phyloP scores from a whole-genome alignment of 2,329 filamentous ascomycete species.

The Cordyceps cicadae region DNA sequence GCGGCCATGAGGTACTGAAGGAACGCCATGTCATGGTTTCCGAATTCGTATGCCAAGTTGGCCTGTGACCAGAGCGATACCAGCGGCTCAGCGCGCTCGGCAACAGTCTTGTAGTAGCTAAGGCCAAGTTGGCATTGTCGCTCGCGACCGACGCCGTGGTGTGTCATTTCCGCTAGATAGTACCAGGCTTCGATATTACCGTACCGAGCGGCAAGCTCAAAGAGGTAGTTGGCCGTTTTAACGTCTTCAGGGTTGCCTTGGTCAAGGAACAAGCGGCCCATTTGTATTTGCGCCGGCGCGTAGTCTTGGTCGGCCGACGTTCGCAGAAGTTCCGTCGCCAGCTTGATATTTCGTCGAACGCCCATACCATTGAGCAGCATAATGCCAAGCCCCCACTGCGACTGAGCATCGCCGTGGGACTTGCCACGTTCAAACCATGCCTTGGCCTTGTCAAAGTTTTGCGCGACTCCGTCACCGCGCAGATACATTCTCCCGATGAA shows the following conservation, averaged over 20 bases:
- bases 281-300: constrained; percentile 69
- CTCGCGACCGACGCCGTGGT: constrained; percentile 72
- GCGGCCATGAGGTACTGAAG: constrained; percentile 79
- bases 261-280: constrained; percentile 78
- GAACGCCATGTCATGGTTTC: constrained; percentile 71
- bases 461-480: constrained; percentile 73
- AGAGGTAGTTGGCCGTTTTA: constrained; percentile 72
- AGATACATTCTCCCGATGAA: constrained; percentile 86
- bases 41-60: constrained; percentile 70
- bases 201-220: constrained; percentile 75
- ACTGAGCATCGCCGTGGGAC: constrained; percentile 67
- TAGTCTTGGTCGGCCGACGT: constrained; percentile 75
- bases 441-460: constrained; percentile 67
- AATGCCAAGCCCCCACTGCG: constrained; percentile 74
- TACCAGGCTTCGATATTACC: constrained; percentile 85
- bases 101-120: constrained; percentile 73
- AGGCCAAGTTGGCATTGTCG: constrained; percentile 69
- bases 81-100: constrained; percentile 62
- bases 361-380: constrained; percentile 77
- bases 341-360: constrained; percentile 57
- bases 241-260: constrained; percentile 65
- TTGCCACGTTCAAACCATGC: constrained; percentile 80
- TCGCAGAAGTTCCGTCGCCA: constrained; percentile 68
- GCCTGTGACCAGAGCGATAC: constrained; percentile 76
- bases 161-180: constrained; percentile 80